Conservation (phyloP, 2,329 filamentous ascomycete species). For the Pezicula radicicola region DNA sequence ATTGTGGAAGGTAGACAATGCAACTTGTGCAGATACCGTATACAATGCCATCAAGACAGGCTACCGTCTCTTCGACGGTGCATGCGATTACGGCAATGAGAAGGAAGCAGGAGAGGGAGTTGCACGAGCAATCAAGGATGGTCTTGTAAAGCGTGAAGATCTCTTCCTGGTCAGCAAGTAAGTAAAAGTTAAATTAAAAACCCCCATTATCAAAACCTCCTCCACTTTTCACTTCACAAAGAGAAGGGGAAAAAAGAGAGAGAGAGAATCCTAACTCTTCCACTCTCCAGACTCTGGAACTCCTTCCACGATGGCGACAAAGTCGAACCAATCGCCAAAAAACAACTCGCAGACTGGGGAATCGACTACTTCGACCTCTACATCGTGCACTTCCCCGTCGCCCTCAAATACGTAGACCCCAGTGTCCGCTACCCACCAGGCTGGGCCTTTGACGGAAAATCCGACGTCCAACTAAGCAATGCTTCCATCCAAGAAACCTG, state of each 20-base stretch:
- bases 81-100: slow-evolving; percentile 77
- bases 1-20: slow-evolving; percentile 68
- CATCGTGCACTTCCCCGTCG: slow-evolving; percentile 85
- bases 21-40: slow-evolving; percentile 60
- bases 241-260: too few relatives aligned
- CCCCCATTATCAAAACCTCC: too few relatives aligned
- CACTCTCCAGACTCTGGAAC: slow-evolving; percentile 64
- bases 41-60: slow-evolving; percentile 63
- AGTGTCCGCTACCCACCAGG: slow-evolving; percentile 75
- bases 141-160: slow-evolving; percentile 77
- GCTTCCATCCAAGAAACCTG: slow-evolving; percentile 79
- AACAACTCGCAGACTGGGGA: slow-evolving; percentile 78
- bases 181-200: too few relatives aligned
- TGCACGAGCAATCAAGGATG: slow-evolving; percentile 75
- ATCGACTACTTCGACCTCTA: slow-evolving; percentile 89
- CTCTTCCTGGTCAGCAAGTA: slow-evolving; percentile 86
- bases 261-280: too few relatives aligned
- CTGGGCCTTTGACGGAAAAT: slow-evolving; percentile 65
- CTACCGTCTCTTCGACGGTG: slow-evolving; percentile 59
- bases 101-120: slow-evolving; percentile 74
- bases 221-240: too few relatives aligned
- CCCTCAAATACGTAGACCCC: slow-evolving; percentile 83
- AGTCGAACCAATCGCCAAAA: slow-evolving; percentile 72
- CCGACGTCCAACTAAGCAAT: slow-evolving; percentile 60
- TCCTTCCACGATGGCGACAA: slow-evolving; percentile 80